Base-by-base conservation (phyloP, 116 monocot species). In the Iris pallida region DNA sequence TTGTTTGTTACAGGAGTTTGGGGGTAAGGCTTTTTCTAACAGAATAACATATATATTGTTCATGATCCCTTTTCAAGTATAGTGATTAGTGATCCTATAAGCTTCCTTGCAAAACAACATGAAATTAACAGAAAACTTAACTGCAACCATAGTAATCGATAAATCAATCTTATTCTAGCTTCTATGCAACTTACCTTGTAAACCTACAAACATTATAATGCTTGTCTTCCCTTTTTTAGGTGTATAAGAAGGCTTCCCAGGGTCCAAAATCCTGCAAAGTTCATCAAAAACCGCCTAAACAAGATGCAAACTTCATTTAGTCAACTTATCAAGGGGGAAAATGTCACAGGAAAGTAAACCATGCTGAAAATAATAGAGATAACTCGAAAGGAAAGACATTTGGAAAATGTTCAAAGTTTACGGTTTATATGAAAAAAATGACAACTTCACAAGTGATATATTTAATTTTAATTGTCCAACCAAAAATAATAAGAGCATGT, bases 191-290 rank as follows among this genome's bases (percentile, higher is more conserved):
- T 80, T 71, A 93, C 93, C 93, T 84, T 93, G 93, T 70, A 93
- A 75, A 76, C 93, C 93, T 16, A 93, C 86, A 67, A 93, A 93
- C 89, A 93, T 93, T 42, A 93, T 16, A 54, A 89, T 76, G 42
- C 86, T 82, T n/a, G 86, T 9, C 59, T 89, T 89, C 10, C 86
- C 89, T 61, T 93, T 93, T 72, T 93, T 93, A 2, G 89, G 93
- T 53, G 84, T 65, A 70, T 75, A 93, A 0, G 93, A 84, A 68
- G 89, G 84, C 70, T 86, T 86, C 53, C 93, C 93, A 49, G 93
- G 89, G 75, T 93, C 93, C 61, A 93, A 74, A 79, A 93, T 93
- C 69, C 86, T 93, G 86, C 93, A 93, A 7, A 89, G 86, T 64
- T 93, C 93, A 68, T 84, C 82, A 45, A 89, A 93, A 20, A 93